Percentiles rank a stretch among this genome's conserved stretches.
Evolutionary conservation across 805 yeast genomes (phyloP).

Genomic region (Allodekkera sacchari): DNA sequence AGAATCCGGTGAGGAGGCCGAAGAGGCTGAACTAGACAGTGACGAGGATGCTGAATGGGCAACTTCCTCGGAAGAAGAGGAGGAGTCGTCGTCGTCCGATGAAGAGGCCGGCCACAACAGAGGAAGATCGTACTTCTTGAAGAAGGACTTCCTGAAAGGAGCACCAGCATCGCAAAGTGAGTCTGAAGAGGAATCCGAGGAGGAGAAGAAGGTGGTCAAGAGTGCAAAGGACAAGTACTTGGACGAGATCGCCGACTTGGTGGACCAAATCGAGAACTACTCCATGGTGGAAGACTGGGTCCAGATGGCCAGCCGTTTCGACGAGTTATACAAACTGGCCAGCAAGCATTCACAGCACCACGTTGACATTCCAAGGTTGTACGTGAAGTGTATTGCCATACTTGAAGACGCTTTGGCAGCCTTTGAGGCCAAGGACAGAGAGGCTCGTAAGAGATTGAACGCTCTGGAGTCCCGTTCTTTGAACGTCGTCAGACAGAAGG

Average conservation of each 20-base stretch:
- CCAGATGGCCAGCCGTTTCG: conserved; percentile 66
- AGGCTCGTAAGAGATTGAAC: conserved; percentile 61
- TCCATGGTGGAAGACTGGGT: conserved; percentile 75
- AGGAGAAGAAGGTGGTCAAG: conserved; percentile 77
- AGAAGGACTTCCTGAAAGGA: conserved; percentile 39
- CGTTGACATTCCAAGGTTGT: conserved; percentile 61
- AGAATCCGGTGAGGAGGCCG: conserved; percentile 8
- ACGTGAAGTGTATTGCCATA: conserved; percentile 58
- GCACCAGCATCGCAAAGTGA: conserved; percentile 26
- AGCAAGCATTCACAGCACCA: conserved; percentile 72
- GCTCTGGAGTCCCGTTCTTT: conserved; percentile 79
- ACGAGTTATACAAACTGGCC: conserved; percentile 59
- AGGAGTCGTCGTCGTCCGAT: conserved; percentile 35
- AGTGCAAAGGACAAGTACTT: conserved; percentile 87
- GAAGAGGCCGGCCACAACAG: conserved; percentile 39
- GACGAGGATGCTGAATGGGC: conserved; percentile 34
- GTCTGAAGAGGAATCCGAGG: conserved; percentile 37
- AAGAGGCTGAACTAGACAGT: conserved; percentile 17
- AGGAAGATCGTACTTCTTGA: conserved; percentile 51
- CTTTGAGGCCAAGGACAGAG: conserved; percentile 41
- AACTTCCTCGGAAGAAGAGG: conserved; percentile 21
- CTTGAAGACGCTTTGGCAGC: conserved; percentile 62
- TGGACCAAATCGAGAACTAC: conserved; percentile 61
- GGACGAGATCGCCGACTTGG: conserved; percentile 70
- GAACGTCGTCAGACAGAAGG: conserved; percentile 82